phyloP scores from a whole-genome alignment of 164 flowering plant species.

The Chloranthus sessilifolius region DNA sequence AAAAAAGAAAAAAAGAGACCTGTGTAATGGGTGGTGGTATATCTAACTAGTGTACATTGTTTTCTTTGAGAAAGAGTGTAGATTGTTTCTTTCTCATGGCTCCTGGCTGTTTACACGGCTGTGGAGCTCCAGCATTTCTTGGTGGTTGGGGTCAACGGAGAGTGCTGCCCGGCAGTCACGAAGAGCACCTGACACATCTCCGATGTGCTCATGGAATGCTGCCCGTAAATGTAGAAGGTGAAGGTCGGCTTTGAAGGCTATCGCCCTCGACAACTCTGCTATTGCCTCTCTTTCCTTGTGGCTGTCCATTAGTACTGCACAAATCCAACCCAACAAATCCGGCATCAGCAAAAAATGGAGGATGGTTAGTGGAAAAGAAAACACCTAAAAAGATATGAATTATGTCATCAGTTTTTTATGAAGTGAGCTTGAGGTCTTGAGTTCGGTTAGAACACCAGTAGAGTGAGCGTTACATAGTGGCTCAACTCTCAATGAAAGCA shows the following conservation, averaged over 20 bases:
- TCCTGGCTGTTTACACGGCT: constrained; percentile 91
- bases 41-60: constrained; percentile 21
- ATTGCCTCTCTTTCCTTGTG: constrained; percentile 92
- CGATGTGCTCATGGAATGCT: constrained; percentile 87
- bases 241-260: constrained; percentile 94
- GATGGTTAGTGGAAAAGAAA: no score
- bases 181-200: constrained; percentile 68
- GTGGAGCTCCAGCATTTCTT: constrained; percentile 88
- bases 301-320: constrained; percentile 92
- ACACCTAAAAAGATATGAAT: no score
- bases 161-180: constrained; percentile 96
- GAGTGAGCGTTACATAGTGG: no score
- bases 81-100: constrained; percentile 40
- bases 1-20: not conserved
- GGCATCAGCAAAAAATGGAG: constrained; percentile 5
- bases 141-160: constrained; percentile 94
- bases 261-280: constrained; percentile 84
- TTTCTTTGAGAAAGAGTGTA: no score
- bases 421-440: no score
- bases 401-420: no score
- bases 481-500: no score
- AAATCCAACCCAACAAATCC: constrained; percentile 8
- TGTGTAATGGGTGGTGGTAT: no score
- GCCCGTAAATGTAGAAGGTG: constrained; percentile 93
- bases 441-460: no score